phyloP scores from a whole-genome alignment of 2,329 filamentous ascomycete species.

The Fusarium sp. region DNA sequence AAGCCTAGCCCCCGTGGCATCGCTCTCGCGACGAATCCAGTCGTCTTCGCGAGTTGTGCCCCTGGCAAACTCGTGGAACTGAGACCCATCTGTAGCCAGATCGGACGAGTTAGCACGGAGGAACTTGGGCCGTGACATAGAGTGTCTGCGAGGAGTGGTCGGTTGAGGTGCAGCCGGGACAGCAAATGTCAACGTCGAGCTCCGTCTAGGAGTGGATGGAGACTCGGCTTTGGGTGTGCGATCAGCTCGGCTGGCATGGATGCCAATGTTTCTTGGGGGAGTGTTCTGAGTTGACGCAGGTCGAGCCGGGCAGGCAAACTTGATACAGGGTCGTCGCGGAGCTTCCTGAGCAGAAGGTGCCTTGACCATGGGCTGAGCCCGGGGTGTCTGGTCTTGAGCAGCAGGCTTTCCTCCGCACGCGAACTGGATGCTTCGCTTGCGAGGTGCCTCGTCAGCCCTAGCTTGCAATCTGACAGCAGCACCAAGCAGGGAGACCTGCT shows the following conservation, averaged over 20 bases:
- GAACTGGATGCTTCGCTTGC: conserved; percentile 93
- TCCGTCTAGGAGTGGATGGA: conserved; percentile 49
- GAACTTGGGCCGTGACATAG: conserved; percentile 56
- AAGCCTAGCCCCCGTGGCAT: conserved; percentile 74
- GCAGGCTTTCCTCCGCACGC: conserved; percentile 78
- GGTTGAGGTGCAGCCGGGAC: conserved; percentile 41
- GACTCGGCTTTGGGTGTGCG: conserved; percentile 39
- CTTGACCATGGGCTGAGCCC: conserved; percentile 50
- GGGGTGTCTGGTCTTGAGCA: conserved; percentile 55
- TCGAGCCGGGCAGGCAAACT: conserved; percentile 78
- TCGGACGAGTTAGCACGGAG: conserved; percentile 64
- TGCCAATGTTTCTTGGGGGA: conserved; percentile 45
- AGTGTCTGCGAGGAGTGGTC: conserved; percentile 39
- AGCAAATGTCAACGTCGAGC: conserved; percentile 37
- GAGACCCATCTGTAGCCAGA: conserved; percentile 66
- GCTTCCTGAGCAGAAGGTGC: conserved; percentile 52
- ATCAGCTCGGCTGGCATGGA: conserved; percentile 12
- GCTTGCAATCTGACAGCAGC: conserved; percentile 37
- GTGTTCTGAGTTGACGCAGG: conserved; percentile 58
- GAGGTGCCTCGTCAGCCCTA: conserved; percentile 62
- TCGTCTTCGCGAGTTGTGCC: conserved; percentile 86
- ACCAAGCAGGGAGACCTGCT: conserved; percentile 41
- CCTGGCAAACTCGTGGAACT: conserved; percentile 93
- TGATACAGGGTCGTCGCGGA: conserved; percentile 73
- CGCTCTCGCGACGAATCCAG: conserved; percentile 82